Conservation (phyloP, 768 basidiomycete genomes). For the Lentinula raphanica region DNA sequence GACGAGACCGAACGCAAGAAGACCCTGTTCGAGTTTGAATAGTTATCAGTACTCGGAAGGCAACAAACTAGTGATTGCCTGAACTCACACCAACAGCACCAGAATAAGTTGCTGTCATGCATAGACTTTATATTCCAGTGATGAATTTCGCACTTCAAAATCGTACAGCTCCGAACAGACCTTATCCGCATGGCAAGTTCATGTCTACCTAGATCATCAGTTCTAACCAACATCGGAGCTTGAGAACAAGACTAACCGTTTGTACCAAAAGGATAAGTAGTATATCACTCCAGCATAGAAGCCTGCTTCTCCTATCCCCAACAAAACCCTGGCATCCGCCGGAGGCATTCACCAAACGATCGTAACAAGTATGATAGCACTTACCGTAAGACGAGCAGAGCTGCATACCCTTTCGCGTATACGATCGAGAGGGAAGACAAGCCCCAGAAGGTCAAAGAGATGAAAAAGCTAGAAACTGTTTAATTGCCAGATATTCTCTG, state of each 20-base stretch:
- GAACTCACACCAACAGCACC: slow-evolving; percentile 47
- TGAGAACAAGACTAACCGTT: slow-evolving; percentile 10
- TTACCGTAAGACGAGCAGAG: slow-evolving; percentile 37
- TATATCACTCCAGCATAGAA: slow-evolving; percentile 60
- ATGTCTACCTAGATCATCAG: slow-evolving; percentile 21
- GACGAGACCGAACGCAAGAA: slow-evolving; percentile 53
- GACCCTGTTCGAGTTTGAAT: slow-evolving; percentile 30
- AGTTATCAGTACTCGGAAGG: neutral
- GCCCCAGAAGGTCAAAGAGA: slow-evolving; percentile 50
- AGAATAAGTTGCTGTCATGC: slow-evolving; percentile 55
- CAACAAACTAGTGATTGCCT: neutral
- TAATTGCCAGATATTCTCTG: neutral
- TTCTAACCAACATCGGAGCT: too few relatives aligned
- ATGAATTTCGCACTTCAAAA: neutral
- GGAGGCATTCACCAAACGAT: neutral
- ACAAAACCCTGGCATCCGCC: slow-evolving; percentile 49
- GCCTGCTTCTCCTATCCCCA: slow-evolving; percentile 58
- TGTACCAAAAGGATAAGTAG: slow-evolving; percentile 56
- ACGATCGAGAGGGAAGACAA: slow-evolving; percentile 47
- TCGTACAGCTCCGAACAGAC: slow-evolving; percentile 17
- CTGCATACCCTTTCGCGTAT: slow-evolving; percentile 50
- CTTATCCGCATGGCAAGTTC: slow-evolving; percentile 49
- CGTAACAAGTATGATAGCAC: neutral
- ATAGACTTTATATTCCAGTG: slow-evolving; percentile 28
- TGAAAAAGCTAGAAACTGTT: slow-evolving; percentile 39